These are phyloP conservation scores for Laburnicola sp. DNA, from an alignment of 2,329 filamentous ascomycete species.

Conservation along the genomic window DNA sequence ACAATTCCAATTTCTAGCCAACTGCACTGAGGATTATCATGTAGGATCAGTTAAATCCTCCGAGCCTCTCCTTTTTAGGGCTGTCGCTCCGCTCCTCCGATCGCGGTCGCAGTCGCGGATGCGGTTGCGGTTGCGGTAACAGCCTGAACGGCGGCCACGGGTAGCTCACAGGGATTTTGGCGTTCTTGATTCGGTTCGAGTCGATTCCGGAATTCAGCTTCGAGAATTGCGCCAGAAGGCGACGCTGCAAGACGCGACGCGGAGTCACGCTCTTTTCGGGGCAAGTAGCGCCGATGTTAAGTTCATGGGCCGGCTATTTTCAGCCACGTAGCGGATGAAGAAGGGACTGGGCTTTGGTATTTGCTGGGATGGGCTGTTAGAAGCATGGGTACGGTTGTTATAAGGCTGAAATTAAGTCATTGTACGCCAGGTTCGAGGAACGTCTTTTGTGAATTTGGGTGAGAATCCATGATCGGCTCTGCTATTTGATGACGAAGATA, in stretches of 20 bases:
- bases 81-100: not conserved
- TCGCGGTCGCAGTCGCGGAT: too few relatives aligned
- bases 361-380: too few relatives aligned
- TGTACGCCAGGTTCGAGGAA: too few relatives aligned
- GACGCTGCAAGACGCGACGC: slow-evolving; percentile 3
- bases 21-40: not conserved
- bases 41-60: slow-evolving; percentile 1
- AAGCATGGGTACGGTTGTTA: too few relatives aligned
- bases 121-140: too few relatives aligned
- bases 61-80: not conserved
- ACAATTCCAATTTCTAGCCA: not conserved
- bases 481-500: too few relatives aligned
- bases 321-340: not conserved
- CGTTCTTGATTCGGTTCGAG: not conserved
- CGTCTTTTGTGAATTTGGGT: too few relatives aligned
- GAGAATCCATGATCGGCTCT: too few relatives aligned
- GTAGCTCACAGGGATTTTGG: too few relatives aligned
- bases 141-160: too few relatives aligned
- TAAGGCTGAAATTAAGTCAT: too few relatives aligned
- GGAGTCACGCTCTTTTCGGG: slow-evolving; percentile 3
- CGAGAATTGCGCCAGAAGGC: slow-evolving; percentile 3
- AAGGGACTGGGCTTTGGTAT: too few relatives aligned
- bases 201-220: not conserved
- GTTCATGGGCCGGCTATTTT: slow-evolving; percentile 3
- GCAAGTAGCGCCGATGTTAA: slow-evolving; percentile 4